Evolutionary conservation across 305 asterid species (phyloP), one percentile per base, ranked within the genome.

Genomic region (Stenogyne calaminthoides): DNA sequence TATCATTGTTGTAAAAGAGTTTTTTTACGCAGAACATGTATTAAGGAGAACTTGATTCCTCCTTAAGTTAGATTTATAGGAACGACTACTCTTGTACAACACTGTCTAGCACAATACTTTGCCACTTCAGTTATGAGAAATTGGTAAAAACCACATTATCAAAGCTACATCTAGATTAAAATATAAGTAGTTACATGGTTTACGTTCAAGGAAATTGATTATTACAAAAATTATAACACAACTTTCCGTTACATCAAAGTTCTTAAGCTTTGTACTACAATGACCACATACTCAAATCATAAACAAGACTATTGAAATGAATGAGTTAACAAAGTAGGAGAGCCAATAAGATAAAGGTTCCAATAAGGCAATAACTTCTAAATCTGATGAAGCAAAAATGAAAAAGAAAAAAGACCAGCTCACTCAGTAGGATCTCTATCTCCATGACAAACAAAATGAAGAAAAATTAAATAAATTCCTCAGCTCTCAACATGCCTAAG

Each of bases 351-450:
- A 42, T 9, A 37, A 65, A 57, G 32, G 18, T 19, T 49, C 67
- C 9, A 58, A 15, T n/a, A n/a, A n/a, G n/a, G n/a, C n/a, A n/a
- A n/a, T 47, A 36, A 47, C 52, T 55, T 39, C 64, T 54, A 64
- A 18, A 51, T 55, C 59, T 39, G 61, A 72, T 67, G 20, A 75
- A 46, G 47, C 58, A 73, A 47, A 73, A 74, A 61, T 55, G 49
- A 70, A 54, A 66, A 73, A 56, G 22, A 49, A 67, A 14, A 59
- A 58, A 59, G 47, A 63, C 69, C 39, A 72, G 52, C 73, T 72
- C 81, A 49, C 22, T 52, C 57, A 15, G 67, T 73, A 42, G 61
- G 15, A 32, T 71, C 54, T 73, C 88, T 78, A 78, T 79, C 78
- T 72, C 72, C 54, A 46, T 46, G 19, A n/a, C 2, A 32, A 44